Base-by-base conservation (phyloP, 2,329 filamentous ascomycete genomes). In the Ophiostoma novo-ulmi region DNA sequence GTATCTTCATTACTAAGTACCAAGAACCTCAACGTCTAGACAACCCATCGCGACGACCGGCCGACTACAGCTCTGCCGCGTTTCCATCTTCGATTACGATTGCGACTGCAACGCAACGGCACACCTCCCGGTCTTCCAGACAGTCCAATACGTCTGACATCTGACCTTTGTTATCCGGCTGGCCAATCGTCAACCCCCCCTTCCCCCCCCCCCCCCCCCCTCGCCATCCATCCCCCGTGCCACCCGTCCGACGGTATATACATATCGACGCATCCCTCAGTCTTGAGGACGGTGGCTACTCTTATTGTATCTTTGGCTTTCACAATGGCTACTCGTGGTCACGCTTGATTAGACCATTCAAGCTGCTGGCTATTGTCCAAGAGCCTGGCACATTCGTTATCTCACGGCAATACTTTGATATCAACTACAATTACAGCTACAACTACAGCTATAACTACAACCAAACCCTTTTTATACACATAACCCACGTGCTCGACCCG, bases 241-340 rank as follows among this genome's bases (percentile, higher is more conserved):
- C 44, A 20, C 44, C 38, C 7, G 44, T 48, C 44, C 44, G 14
- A 48, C 44, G 44, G 44, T 7, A 20, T 48, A 20, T n/a, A 48
- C 14, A 20, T 58, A 58, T 17, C 52, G 52, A 58, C 52, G 10
- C 58, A 63, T 7, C 7, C 26, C 14, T 26, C n/a, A 6, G 52
- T 58, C 52, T 22, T 58, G n/a, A 10, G 52, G 52, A 36, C 36
- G 35, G 17, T 13, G 31, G 11, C 38, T 65, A 39, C 63, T 65
- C 1, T 13, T 39, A 11, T 39, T 36, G 13, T 26, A 65, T 44
- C 35, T 31, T 3, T 22, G 26, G 61, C 69, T 22, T 36, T 41
- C 67, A 67, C 67, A 66, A 72, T 72, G 71, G 71, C 70, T 64
- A 64, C 69, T 36, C 68, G 44, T 70, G 69, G 58, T 36, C 71